Percentiles rank a stretch among this genome's conserved stretches.
These are phyloP conservation scores for Phytophthora syringae DNA, from an alignment of 352 stramenopile species.

Conservation along the genomic window DNA sequence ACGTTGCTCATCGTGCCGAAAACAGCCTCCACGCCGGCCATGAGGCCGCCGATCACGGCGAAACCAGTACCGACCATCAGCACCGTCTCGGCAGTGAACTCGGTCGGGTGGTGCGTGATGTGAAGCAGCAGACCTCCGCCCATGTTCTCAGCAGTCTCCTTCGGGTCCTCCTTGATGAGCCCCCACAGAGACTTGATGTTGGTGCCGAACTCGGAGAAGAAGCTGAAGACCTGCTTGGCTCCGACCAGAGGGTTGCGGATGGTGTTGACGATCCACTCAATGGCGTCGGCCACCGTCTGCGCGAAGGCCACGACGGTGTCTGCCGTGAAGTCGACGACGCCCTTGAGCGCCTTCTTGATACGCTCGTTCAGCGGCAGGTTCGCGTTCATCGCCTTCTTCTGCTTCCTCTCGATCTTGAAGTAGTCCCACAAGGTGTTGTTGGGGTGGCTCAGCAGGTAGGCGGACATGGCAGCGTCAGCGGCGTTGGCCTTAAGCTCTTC, in stretches of 20 bases:
- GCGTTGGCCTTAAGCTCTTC: too few species aligned
- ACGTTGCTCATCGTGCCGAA: too few species aligned
- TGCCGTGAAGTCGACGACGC: slow-evolving; percentile 11
- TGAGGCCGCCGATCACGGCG: slow-evolving; percentile 28
- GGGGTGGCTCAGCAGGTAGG: slow-evolving; percentile 29
- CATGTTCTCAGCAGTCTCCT: too few species aligned
- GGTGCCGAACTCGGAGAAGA: slow-evolving; percentile 22
- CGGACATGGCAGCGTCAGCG: slow-evolving; percentile 25
- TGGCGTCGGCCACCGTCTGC: slow-evolving; percentile 11
- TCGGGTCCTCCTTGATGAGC: slow-evolving; percentile 31
- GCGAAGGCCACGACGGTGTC: slow-evolving; percentile 12
- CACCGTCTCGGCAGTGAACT: slow-evolving; percentile 35
- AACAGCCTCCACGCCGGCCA: slow-evolving; percentile 28
- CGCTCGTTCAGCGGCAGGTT: slow-evolving; percentile 4
- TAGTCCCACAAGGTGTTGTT: slow-evolving; percentile 34
- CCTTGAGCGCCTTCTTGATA: slow-evolving; percentile 11
- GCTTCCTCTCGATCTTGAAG: slow-evolving; percentile 25
- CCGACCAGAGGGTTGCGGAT: slow-evolving; percentile 20
- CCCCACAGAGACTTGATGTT: slow-evolving; percentile 26
- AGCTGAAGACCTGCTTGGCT: slow-evolving; percentile 6
- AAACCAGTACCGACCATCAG: slow-evolving; percentile 23
- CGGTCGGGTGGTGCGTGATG: slow-evolving; percentile 29
- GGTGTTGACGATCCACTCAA: slow-evolving; percentile 25
- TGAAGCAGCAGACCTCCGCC: too few species aligned
- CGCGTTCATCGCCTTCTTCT: slow-evolving; percentile 23